Conservation (phyloP, 2,329 filamentous ascomycete genomes). For the Ceratocystis cubensis region DNA sequence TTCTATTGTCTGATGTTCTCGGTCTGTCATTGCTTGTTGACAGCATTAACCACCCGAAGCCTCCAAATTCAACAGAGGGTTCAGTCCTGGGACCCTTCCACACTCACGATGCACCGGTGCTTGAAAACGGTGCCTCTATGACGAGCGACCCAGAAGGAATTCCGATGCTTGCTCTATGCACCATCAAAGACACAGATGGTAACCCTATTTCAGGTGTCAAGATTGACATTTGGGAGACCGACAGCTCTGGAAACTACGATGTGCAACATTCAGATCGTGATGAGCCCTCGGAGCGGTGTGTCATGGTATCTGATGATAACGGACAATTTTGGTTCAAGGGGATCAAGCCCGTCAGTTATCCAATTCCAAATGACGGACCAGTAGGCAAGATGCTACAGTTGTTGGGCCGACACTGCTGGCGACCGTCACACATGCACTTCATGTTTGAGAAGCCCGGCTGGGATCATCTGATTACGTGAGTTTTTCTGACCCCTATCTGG, state of each 20-base stretch:
- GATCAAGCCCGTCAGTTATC: constrained; percentile 74
- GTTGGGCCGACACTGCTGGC: constrained; percentile 61
- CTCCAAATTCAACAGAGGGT: constrained; percentile 52
- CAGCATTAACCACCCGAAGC: constrained; percentile 65
- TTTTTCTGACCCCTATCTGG: constrained; percentile 24
- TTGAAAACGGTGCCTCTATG: constrained; percentile 43
- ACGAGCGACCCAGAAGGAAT: constrained; percentile 53
- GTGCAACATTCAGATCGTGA: constrained; percentile 53
- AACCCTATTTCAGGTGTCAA: constrained; percentile 48
- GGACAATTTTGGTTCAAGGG: constrained; percentile 66
- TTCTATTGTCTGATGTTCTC: constrained; percentile 61
- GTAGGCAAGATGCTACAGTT: constrained; percentile 58
- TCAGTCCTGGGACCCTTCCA: constrained; percentile 74
- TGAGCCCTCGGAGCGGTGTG: constrained; percentile 28
- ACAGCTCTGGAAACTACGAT: constrained; percentile 61
- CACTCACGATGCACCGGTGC: constrained; percentile 52
- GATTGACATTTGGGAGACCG: constrained; percentile 70
- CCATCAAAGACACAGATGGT: constrained; percentile 48
- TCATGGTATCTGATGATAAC: constrained; percentile 26
- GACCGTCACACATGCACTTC: constrained; percentile 73
- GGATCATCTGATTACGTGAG: constrained; percentile 72
- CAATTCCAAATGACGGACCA: constrained; percentile 72
- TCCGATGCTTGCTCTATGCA: constrained; percentile 54
- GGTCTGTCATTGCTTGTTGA: constrained; percentile 65
- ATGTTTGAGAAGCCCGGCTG: constrained; percentile 74